Evolutionary conservation across 495 filamentous ascomycete species (phyloP), one percentile per base, ranked within the genome.

Genomic region (Thermochaetoides thermophila): DNA sequence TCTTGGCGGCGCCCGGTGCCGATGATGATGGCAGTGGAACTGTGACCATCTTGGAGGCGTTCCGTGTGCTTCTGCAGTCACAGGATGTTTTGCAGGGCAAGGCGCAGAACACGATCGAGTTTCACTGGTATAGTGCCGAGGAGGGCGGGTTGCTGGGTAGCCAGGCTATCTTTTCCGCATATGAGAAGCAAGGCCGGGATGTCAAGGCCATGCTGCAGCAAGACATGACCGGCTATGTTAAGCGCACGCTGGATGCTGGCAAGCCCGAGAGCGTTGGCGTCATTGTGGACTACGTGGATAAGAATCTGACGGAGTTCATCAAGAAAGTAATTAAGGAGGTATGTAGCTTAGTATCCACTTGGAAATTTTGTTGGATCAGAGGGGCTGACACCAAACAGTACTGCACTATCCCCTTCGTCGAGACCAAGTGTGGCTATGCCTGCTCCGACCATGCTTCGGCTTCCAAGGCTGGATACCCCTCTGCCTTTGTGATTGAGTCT

Each of bases 151-250:
- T 99, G 34, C 71, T 96, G 5, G 83, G 83, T 68, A 84, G 17
- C 76, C 84, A 92, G 53, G 83, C 80, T 20, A 77, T 99, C 53
- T 96, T 93, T 57, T 64, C 70, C 9, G 54, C 63, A n/a, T 99
- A 99, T 50, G 81, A 82, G 54, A 74, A 75, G 49, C 48, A 71
- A 15, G 64, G 68, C 17, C 64, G 77, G 13, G 76, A 92, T 40
- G 68, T 99, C 49, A 89, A 86, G 57, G 89, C 89, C 16, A 96
- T 99, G 89, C 67, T 99, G 27, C 91, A 99, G 63, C 89, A 99
- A 55, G 89, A 99, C 53, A 99, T 96, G 89, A 96, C 89, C 2
- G 89, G 89, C 7, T 95, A 78, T 52, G 68, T 84, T 4, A 74
- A 84, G 38, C 77, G 75, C 25, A 92, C 89, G 0, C 60, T 91